Conservation (phyloP, 257 asterid species). For the Rhazya stricta region DNA sequence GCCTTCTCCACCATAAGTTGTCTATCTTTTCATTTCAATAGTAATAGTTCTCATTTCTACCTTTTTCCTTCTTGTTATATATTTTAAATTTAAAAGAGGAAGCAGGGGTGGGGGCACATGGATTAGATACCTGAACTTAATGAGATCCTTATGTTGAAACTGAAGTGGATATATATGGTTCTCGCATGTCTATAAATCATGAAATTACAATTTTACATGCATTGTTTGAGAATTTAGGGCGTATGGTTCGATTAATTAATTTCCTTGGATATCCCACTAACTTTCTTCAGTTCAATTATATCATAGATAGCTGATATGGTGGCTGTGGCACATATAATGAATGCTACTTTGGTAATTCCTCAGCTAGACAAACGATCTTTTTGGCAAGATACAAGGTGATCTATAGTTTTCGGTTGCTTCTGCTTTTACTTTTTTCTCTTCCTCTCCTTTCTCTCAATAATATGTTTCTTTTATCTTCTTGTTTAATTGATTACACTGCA, state of each 20-base stretch:
- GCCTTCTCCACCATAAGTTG: not conserved
- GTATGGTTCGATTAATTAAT: not conserved
- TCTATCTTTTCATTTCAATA: not conserved
- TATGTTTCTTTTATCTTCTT: not conserved
- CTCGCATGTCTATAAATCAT: not conserved
- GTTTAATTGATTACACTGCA: not conserved
- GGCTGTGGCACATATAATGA: slow-evolving; percentile 89
- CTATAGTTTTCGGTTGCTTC: slow-evolving; percentile 13
- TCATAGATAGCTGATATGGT: slow-evolving; percentile 97
- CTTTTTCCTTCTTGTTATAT: too few species aligned
- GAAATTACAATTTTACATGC: not conserved
- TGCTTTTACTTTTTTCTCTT: not conserved
- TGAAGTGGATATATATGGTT: not conserved
- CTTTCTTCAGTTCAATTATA: not conserved
- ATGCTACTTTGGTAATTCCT: slow-evolving; percentile 92
- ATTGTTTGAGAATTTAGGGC: not conserved
- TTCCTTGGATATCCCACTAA: not conserved
- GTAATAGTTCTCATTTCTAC: not conserved
- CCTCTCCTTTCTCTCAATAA: not conserved
- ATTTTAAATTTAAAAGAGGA: too few species aligned
- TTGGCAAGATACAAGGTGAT: slow-evolving; percentile 94
- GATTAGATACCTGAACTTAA: not conserved
- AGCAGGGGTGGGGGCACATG: too few species aligned
- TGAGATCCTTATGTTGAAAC: not conserved
- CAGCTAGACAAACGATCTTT: slow-evolving; percentile 85